These are phyloP conservation scores for Spizellomyces sp. DNA, from an alignment of 192 early-diverging fungal species.

Conservation along the genomic window DNA sequence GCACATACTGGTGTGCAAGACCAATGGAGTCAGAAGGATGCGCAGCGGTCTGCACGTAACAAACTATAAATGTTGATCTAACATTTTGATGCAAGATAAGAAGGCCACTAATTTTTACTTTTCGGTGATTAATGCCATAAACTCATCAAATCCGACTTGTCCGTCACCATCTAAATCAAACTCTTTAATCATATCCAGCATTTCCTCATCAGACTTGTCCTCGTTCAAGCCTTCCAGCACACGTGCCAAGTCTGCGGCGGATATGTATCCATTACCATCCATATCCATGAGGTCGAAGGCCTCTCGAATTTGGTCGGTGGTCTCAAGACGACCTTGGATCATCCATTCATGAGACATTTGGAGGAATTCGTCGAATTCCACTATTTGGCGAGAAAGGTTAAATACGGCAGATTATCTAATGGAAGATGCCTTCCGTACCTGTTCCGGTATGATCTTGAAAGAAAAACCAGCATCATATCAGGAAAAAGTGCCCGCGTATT, in stretches of 20 bases:
- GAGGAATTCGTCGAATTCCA: slow-evolving; percentile 54
- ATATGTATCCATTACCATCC: slow-evolving; percentile 45
- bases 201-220: slow-evolving; percentile 32
- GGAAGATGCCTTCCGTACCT: background rate
- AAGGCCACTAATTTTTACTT: background rate
- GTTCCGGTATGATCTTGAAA: slow-evolving; percentile 1
- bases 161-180: slow-evolving; percentile 48
- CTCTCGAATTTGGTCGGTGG: slow-evolving; percentile 38
- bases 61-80: no score
- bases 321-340: slow-evolving; percentile 26
- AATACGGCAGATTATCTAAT: no score
- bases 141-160: slow-evolving; percentile 44
- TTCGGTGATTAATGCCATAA: slow-evolving; percentile 25
- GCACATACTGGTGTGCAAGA: no score
- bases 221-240: slow-evolving; percentile 24
- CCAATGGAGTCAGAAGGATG: no score
- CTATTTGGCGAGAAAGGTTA: slow-evolving; percentile 6
- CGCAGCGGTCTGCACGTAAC: no score
- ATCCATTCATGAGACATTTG: slow-evolving; percentile 32
- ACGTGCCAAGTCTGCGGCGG: slow-evolving; percentile 29
- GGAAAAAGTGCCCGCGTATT: background rate
- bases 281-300: slow-evolving; percentile 48
- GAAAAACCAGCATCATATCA: background rate
- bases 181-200: slow-evolving; percentile 44
- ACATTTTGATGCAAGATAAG: no score